Evolutionary conservation across 345 rosid species (phyloP), one percentile per base, ranked within the genome.

Genomic region (Sonneratia alba): DNA sequence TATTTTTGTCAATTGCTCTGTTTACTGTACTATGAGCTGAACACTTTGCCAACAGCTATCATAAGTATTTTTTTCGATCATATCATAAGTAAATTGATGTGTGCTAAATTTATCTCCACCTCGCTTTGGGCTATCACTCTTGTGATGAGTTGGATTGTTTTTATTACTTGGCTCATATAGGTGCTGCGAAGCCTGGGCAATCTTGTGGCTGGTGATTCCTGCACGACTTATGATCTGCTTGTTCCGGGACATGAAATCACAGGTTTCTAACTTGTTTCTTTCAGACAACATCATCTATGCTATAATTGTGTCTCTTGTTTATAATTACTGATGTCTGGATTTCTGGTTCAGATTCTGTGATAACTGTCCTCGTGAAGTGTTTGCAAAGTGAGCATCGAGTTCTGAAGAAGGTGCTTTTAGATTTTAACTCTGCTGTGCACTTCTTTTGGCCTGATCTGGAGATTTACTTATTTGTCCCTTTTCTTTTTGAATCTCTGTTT

Each of bases 371-470:
- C 15, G 85, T 84, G 48, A 92, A 92, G 81, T 90, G 97, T 79
- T 84, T 92, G 85, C 90, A 86, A 84, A 87, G 92, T 66, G 97
- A 95, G 81, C 97, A 95, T 75, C 84, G 91, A 61, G 96, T 95
- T 66, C 74, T 92, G 79, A 95, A 90, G 86, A 95, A 95, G 97
- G 99, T 92, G 73, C 77, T 72, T 42, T 9, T 47, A 64, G 36
- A 55, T 66, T 53, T 27, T 69, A 51, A 38, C 68, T 12, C 12
- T 47, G n/a, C 43, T 68, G 43, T 9, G 36, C 5, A 37, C 24
- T 37, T 42, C 11, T 37, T 22, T 42, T 12, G 12, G 18, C 55
- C 24, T 45, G 36, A 43, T n/a, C 55, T 11, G 36, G 36, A 68
- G 36, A 32, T 68, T 4, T 68, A 9, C 19, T 15, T 68, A 3